Evolutionary conservation across 108 stramenopile species (phyloP), one percentile per base, ranked within the genome.

Genomic region (Cyclostephanos invisitatus): DNA sequence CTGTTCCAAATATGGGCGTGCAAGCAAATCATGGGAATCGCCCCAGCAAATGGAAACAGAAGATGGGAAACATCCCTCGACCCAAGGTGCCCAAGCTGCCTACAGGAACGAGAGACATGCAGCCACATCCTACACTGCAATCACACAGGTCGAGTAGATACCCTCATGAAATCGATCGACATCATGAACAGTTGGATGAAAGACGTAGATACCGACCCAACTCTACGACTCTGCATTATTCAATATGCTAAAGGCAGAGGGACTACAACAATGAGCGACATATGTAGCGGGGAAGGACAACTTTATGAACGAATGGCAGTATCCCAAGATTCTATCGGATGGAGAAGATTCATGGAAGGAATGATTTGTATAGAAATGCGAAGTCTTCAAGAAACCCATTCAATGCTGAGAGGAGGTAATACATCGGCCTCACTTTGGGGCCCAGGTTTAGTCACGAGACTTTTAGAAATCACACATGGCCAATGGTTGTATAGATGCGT

Each of bases 181-280:
- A 2, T 46, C 0, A 3, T 46, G 15, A 3, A 14, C 15, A 3
- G 0, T 1, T 46, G 44, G 44, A 14, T 46, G 44, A 3, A 3
- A 1, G 44, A 46, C 0, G 14, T 32, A 4, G 32, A 4, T 3
- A 32, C 32, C 3, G 32, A 32, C 32, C 32, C 32, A 32, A 4
- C 4, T 3, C 38, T 62, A 35, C 7, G 35, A 29, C 6, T 2
- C 0, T 18, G 48, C 12, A 14, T 67, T 0, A 20, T 67, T 2
- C 29, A 29, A 1, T 53, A 67, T 53, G 65, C 65, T 1, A 48
- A 48, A 12, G 4, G 65, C 0, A 48, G 65, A 4, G 65, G 65
- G 4, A 4, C 0, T 10, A 18, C 22, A 7, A 4, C 32, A 32
- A 3, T 32, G 32, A 3, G 2, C 3, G 32, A 32, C 2, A 32